Base-by-base conservation (phyloP, 495 filamentous ascomycete genomes). In the Penicillium steckii region DNA sequence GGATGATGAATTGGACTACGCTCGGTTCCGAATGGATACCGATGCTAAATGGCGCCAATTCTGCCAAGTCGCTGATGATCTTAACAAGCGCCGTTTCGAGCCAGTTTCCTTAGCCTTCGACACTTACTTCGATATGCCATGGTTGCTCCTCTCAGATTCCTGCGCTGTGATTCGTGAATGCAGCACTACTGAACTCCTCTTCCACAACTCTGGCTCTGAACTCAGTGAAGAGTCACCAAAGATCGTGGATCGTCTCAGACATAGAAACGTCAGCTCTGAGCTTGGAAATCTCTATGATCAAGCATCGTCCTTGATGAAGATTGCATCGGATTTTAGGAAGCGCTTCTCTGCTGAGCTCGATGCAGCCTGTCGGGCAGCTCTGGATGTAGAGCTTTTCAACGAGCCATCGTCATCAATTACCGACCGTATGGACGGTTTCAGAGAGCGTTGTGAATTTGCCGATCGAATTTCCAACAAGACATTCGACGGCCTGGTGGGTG, bases 41-140 rank as follows among this genome's bases (percentile, higher is more conserved):
- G 84, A 91, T 62, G 74, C 85, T 8, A 92, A 97, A 61, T 98
- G 94, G 95, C 83, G 86, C 35, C 80, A 89, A 38, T 95, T 94
- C 69, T 94, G 88, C 72, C 85, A 92, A 33, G 78, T 97, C 19
- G 78, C 92, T 43, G 75, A 84, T 10, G 92, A 97, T 62, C 79
- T 99, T 19, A 88, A 99, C 61, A 91, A 86, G 53, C 85, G 88
- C 52, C 80, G 91, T 61, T 85, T 86, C 5, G 90, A 96, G 60
- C 82, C 86, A 2, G 64, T 95, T 32, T 83, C 89, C 3, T 71
- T 97, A 26, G 81, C 83, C 0, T 87, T 85, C 54, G 95, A 97
- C 60, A 61, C 76, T 1, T 74, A 83, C 33, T 74, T 75, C 9
- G 84, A 85, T 27, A 83, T 90, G 72, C 85, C 92, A 3, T 96